phyloP scores from a whole-genome alignment of 1,139 yeast species.

The Tardiomyces depauwii region DNA sequence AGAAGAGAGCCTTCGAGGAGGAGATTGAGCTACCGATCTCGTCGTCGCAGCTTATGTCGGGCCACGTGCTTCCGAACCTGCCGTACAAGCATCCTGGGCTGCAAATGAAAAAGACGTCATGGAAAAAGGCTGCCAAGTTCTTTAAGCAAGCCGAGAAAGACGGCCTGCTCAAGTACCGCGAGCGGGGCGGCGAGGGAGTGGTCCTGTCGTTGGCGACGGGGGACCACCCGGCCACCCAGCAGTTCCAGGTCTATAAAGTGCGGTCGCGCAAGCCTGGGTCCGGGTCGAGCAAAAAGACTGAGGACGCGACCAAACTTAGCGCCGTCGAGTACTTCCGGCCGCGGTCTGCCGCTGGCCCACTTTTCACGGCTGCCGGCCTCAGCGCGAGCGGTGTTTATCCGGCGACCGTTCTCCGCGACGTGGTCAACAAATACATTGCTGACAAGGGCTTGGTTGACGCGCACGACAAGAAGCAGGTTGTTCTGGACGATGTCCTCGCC shows the following conservation, averaged over 20 bases:
- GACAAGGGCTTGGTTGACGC: constrained; percentile 41
- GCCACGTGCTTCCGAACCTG: constrained; percentile 49
- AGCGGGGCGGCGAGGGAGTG: constrained; percentile 65
- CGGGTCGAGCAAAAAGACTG: not conserved
- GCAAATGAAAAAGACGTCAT: constrained; percentile 69
- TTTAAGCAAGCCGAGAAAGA: constrained; percentile 76
- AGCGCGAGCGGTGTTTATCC: constrained; percentile 30
- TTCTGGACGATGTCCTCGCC: constrained; percentile 39
- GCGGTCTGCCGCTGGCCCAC: constrained; percentile 4
- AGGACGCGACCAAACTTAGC: constrained; percentile 6
- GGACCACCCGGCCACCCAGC: constrained; percentile 39
- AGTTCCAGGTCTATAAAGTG: constrained; percentile 53
- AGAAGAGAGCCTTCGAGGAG: constrained; percentile 44
- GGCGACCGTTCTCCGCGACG: constrained; percentile 39
- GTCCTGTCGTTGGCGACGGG: constrained; percentile 41
- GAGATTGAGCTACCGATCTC: constrained; percentile 40
- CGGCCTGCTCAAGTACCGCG: constrained; percentile 53
- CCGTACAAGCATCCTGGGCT: constrained; percentile 49
- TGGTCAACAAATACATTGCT: constrained; percentile 47
- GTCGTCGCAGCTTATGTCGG: constrained; percentile 66
- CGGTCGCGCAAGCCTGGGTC: constrained; percentile 17
- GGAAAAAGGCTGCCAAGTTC: constrained; percentile 83
- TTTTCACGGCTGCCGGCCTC: constrained; percentile 38
- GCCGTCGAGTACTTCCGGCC: constrained; percentile 20
- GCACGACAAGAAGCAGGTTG: constrained; percentile 35